phyloP scores from a whole-genome alignment of 257 asterid species.

The Osmanthus fragrans region DNA sequence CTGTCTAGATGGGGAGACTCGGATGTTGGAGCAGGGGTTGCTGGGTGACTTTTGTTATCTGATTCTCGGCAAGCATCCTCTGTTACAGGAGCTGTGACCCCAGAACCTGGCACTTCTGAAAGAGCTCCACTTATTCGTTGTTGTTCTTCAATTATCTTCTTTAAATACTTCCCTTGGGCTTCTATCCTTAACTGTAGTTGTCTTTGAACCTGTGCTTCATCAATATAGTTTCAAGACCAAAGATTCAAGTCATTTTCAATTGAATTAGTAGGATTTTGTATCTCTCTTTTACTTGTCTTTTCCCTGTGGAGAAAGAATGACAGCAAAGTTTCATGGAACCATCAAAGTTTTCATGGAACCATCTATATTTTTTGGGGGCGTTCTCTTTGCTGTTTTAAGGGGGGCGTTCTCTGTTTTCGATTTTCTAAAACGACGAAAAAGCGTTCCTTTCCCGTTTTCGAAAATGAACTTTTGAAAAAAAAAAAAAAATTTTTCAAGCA shows the following conservation, averaged over 20 bases:
- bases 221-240: not conserved
- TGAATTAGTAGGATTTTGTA: not conserved
- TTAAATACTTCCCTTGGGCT: slow-evolving; percentile 91
- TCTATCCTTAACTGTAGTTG: slow-evolving; percentile 89
- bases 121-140: slow-evolving; percentile 74
- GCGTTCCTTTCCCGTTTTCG: no score
- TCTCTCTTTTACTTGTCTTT: not conserved
- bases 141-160: slow-evolving; percentile 93
- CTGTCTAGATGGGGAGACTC: slow-evolving; percentile 58
- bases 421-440: no score
- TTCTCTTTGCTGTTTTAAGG: no score
- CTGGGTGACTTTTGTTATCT: slow-evolving; percentile 60
- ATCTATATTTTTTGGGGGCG: no score
- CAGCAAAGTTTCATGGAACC: not conserved
- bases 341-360: not conserved
- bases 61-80: slow-evolving; percentile 44
- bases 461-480: no score
- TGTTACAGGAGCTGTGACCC: slow-evolving; percentile 34
- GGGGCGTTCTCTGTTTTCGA: no score
- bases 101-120: slow-evolving; percentile 58
- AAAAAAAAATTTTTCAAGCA: no score
- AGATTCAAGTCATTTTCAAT: not conserved
- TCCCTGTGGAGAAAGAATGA: not conserved
- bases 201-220: slow-evolving; percentile 72
- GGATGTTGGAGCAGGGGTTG: slow-evolving; percentile 76